Conservation (phyloP, 805 yeast species). For the Yarrowia deformans region DNA sequence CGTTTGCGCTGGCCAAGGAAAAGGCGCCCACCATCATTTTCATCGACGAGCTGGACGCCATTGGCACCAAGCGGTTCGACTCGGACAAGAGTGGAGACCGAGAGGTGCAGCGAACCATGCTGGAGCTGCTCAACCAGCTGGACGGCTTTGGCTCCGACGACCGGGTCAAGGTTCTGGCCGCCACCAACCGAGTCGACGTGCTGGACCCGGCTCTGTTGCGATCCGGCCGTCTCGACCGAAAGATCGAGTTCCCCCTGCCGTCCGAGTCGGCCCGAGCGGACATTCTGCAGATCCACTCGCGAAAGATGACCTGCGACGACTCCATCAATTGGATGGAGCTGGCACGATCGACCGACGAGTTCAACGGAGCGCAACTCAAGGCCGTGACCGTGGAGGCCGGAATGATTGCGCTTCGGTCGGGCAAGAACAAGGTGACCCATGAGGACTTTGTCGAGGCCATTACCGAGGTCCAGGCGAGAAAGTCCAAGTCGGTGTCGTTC, state of each 20-base stretch:
- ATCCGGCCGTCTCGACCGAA: constrained; percentile 97
- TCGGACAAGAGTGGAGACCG: constrained; percentile 97
- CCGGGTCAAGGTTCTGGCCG: constrained; percentile 95
- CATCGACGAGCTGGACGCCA: constrained; percentile 98
- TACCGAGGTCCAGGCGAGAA: constrained; percentile 97
- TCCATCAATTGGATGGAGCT: constrained; percentile 97
- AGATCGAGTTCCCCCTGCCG: constrained; percentile 97
- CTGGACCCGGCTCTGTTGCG: constrained; percentile 98
- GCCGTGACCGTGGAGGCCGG: constrained; percentile 99
- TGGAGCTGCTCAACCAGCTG: constrained; percentile 93
- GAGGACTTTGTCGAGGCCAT: constrained; percentile 99
- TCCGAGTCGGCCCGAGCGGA: constrained; percentile 97
- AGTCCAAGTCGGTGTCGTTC: constrained; percentile 92
- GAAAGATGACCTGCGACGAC: constrained; percentile 86
- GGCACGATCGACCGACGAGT: constrained; percentile 97
- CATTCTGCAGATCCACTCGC: constrained; percentile 93
- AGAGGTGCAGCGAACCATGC: constrained; percentile 99
- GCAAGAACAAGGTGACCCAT: constrained; percentile 88
- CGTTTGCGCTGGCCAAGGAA: constrained; percentile 96
- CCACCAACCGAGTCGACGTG: constrained; percentile 97
- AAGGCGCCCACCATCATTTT: constrained; percentile 98
- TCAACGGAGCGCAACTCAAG: constrained; percentile 98
- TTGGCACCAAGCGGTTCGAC: constrained; percentile 97
- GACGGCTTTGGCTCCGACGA: constrained; percentile 99
- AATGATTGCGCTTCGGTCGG: constrained; percentile 97